These are phyloP conservation scores for Macrolepiota albuminosa DNA, from an alignment of 768 basidiomycete species.

Conservation along the genomic window DNA sequence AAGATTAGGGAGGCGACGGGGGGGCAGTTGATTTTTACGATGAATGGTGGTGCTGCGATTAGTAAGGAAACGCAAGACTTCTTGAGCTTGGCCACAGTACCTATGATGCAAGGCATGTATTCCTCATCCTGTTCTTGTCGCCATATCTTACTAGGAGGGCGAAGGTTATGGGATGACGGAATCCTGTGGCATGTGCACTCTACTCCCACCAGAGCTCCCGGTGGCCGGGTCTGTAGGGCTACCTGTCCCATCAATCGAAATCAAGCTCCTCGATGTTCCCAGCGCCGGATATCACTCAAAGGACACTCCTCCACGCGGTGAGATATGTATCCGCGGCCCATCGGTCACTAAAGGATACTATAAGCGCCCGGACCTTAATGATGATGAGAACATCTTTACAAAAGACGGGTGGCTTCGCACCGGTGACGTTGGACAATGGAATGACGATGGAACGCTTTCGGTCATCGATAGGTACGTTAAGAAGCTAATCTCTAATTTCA, in stretches of 20 bases:
- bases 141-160: neutral
- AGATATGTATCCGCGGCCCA: constrained; percentile 84
- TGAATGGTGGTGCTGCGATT: constrained; percentile 86
- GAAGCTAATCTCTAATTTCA: neutral
- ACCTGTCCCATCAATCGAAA: constrained; percentile 81
- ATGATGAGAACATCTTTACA: constrained; percentile 78
- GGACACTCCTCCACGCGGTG: constrained; percentile 73
- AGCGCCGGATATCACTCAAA: constrained; percentile 82
- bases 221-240: constrained; percentile 74
- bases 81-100: constrained; percentile 72
- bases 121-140: neutral
- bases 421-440: constrained; percentile 95
- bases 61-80: constrained; percentile 89
- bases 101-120: constrained; percentile 74
- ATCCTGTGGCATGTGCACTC: constrained; percentile 83
- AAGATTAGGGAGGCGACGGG: constrained; percentile 82
- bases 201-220: constrained; percentile 81
- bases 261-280: constrained; percentile 79
- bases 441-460: constrained; percentile 81
- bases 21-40: constrained; percentile 72
- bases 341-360: constrained; percentile 87
- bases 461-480: constrained; percentile 77
- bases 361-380: constrained; percentile 87
- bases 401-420: constrained; percentile 92
- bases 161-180: constrained; percentile 95